Base-by-base conservation (phyloP, 805 yeast species). In the Ogataea zsoltii region DNA sequence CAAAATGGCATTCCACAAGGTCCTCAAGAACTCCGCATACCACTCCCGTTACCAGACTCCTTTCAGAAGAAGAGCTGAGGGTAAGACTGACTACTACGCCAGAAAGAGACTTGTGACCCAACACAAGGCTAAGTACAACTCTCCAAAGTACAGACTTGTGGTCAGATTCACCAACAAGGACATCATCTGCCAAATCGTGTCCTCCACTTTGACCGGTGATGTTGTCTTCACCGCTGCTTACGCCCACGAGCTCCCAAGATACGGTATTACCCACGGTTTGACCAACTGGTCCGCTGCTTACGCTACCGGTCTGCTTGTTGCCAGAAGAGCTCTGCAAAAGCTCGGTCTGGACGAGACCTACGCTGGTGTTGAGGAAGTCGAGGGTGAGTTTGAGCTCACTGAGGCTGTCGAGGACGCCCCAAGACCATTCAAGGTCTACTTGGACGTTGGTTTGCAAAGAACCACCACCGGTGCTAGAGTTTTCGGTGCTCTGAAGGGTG, bases 261-360 rank as follows among this genome's bases (percentile, higher is more conserved):
- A 88, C 83, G 99, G 99, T 72, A 89, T 94, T 70, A 80, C 79
- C 71, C 96, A 88, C 77, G 99, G 99, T 86, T 84, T 94, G 75
- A 92, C 99, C 74, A 94, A 94, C 95, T 94, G 99, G 99, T 79
- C 99, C 55, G 98, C 99, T 73, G 98, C 97, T 74, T 94, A 94
- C 82, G 97, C 98, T 68, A 87, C 88, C 67, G 99, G 99, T 84
- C 81, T 94, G 63, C 82, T 94, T 72, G 84, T 94, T 71, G 99
- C 99, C 78, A 91, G 99, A 85, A 92, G 99, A 84, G 88, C 96
- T 57, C 85, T 94, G 72, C 85, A 88, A 77, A 94, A 94, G 83
- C 86, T 94, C 70, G 96, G 96, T 66, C 85, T 94, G 69, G 98
- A 92, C 77, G 96, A 94, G 83, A 88, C 96, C 72, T 94, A 94